Evolutionary conservation across 768 basidiomycete species (phyloP).

Genomic region (Hygrophorus pudorinus): DNA sequence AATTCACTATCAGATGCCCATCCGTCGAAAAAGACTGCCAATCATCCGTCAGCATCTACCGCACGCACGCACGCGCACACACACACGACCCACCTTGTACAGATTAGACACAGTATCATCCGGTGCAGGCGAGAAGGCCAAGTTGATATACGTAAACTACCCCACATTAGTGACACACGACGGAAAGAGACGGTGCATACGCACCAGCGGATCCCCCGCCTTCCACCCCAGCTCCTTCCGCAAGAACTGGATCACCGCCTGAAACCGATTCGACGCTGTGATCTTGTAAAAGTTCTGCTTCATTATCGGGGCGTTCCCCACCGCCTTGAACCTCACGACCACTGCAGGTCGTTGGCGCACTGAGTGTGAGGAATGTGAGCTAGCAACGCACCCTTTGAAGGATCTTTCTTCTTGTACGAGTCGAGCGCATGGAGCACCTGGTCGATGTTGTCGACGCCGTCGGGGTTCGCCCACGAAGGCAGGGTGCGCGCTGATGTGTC

Average conservation of each 20-base stretch:
- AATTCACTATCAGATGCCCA: slow-evolving; percentile 86
- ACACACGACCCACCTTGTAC: slow-evolving; percentile 41
- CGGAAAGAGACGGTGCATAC: slow-evolving; percentile 16
- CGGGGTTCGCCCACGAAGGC: slow-evolving; percentile 22
- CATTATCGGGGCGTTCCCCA: slow-evolving; percentile 98
- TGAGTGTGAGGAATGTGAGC: too few species aligned
- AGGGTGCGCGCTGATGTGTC: slow-evolving; percentile 7
- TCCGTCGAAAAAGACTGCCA: slow-evolving; percentile 76
- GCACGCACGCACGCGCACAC: neutral
- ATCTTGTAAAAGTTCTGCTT: slow-evolving; percentile 99
- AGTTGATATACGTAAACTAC: slow-evolving; percentile 56
- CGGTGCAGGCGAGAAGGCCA: slow-evolving; percentile 74
- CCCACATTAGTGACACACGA: slow-evolving; percentile 22
- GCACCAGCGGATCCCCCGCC: slow-evolving; percentile 72
- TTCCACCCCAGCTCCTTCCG: slow-evolving; percentile 86
- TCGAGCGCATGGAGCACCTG: slow-evolving; percentile 69
- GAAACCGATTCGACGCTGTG: slow-evolving; percentile 87
- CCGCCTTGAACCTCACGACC: slow-evolving; percentile 93
- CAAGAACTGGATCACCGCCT: slow-evolving; percentile 90
- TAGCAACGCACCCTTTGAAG: slow-evolving; percentile 51
- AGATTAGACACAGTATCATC: slow-evolving; percentile 76
- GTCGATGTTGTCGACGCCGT: slow-evolving; percentile 21
- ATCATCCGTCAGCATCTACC: neutral
- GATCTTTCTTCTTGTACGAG: slow-evolving; percentile 80
- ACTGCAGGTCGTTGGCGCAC: too few species aligned